phyloP scores from a whole-genome alignment of 176 grass and related monocot genomes.

The Pontederia paniculata region DNA sequence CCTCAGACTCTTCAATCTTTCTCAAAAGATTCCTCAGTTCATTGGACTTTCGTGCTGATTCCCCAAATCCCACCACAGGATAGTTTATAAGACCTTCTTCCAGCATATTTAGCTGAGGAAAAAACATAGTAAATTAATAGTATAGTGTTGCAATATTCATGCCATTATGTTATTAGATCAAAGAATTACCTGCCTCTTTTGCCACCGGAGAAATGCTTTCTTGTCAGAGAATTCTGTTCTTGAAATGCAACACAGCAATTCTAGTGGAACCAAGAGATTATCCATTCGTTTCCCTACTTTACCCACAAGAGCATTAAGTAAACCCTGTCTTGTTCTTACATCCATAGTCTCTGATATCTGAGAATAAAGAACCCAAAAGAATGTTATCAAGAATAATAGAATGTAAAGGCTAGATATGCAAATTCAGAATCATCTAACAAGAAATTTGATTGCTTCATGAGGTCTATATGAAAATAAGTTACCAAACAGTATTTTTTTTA shows the following conservation, averaged over 20 bases:
- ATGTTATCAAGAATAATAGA: conserved; percentile 3
- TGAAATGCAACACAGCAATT: conserved; percentile 87
- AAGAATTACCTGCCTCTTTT: conserved; percentile 88
- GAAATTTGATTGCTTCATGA: too few species aligned
- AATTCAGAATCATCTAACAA: too few species aligned
- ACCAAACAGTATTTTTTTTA: too few species aligned
- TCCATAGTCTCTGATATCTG: conserved; percentile 96
- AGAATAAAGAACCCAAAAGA: conserved; percentile 16
- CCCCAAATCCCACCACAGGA: conserved; percentile 80
- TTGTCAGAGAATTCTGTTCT: conserved; percentile 94
- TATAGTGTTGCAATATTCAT: conserved; percentile 12
- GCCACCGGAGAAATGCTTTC: conserved; percentile 98
- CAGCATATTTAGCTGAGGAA: conserved; percentile 83
- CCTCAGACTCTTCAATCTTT: conserved; percentile 99
- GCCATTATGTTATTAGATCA: neutral
- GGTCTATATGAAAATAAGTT: too few species aligned
- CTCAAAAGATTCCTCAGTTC: conserved; percentile 76
- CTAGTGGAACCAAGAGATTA: conserved; percentile 90
- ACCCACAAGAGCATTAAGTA: conserved; percentile 89
- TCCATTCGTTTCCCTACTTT: conserved; percentile 98
- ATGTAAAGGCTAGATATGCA: neutral
- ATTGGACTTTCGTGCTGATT: conserved; percentile 76
- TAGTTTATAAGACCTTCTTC: conserved; percentile 98
- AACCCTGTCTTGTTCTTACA: conserved; percentile 89
- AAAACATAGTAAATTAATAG: conserved; percentile 21